phyloP scores from a whole-genome alignment of 208 protist genomes.

The Tritrichomonas foetus region DNA sequence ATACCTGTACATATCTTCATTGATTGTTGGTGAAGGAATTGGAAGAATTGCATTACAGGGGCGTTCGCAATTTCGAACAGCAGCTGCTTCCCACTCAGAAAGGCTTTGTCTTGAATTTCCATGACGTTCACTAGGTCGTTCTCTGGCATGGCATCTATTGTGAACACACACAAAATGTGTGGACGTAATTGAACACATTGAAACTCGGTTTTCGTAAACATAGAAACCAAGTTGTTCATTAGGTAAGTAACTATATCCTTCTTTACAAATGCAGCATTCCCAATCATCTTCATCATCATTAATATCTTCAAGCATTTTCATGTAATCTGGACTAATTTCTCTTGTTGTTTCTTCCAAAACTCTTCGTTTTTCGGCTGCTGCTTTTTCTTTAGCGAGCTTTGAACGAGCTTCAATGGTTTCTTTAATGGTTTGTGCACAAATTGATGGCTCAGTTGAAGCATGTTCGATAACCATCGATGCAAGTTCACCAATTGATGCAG shows the following conservation, averaged over 20 bases:
- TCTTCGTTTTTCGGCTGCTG: neutral
- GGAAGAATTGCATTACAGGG: neutral
- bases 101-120: neutral
- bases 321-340: no score
- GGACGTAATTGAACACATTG: neutral
- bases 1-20: neutral
- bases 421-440: neutral
- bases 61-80: neutral
- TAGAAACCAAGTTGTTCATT: neutral
- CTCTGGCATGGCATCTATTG: neutral
- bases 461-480: neutral
- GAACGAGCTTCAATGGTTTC: neutral
- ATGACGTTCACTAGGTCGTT: neutral
- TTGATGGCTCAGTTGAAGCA: neutral
- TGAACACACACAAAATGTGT: constrained; percentile 5
- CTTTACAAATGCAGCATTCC: constrained; percentile 27
- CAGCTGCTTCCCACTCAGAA: neutral
- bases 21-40: neutral
- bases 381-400: neutral
- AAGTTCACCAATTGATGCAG: neutral
- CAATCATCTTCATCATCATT: neutral
- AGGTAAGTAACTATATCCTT: neutral
- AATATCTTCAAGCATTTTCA: neutral
- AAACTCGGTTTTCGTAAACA: neutral
- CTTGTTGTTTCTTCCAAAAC: no score